Conservation (phyloP, 2,329 filamentous ascomycete species). For the Elsinoe australis region DNA sequence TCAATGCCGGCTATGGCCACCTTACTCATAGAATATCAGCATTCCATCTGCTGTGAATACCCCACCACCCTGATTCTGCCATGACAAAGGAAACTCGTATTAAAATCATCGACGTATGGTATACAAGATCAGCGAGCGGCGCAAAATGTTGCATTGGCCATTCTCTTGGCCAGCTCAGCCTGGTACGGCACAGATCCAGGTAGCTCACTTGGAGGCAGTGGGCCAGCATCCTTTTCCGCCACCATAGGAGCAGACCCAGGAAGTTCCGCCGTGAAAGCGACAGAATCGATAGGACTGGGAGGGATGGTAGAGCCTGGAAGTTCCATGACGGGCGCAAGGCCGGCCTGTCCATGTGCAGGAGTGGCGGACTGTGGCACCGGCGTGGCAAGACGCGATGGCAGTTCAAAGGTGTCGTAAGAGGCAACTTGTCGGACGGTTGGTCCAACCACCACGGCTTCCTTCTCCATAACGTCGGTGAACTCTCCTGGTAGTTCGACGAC, state of each 20-base stretch:
- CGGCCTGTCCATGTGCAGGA: slow-evolving; percentile 4
- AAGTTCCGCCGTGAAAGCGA: slow-evolving; percentile 8
- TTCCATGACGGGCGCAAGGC: slow-evolving; percentile 15
- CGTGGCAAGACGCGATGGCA: slow-evolving; percentile 6
- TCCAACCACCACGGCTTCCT: slow-evolving; percentile 14
- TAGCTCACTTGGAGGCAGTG: slow-evolving; percentile 6
- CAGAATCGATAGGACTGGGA: slow-evolving; percentile 6
- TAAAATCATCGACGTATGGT: neutral
- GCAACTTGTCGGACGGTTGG: slow-evolving; percentile 10
- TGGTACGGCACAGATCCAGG: slow-evolving; percentile 9
- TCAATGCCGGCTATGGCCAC: too few species aligned
- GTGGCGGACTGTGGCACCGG: slow-evolving; percentile 4
- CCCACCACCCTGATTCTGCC: neutral
- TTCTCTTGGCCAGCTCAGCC: slow-evolving; percentile 3
- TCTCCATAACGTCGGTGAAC: slow-evolving; percentile 15
- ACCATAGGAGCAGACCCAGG: slow-evolving; percentile 3
- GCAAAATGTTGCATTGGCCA: slow-evolving; percentile 11
- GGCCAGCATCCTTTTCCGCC: slow-evolving; percentile 15
- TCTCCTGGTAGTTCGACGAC: slow-evolving; percentile 13
- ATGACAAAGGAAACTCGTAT: slow-evolving; percentile 1
- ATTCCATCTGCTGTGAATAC: too few species aligned
- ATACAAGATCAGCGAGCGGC: neutral
- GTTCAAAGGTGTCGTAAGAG: slow-evolving; percentile 12
- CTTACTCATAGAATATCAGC: too few species aligned
- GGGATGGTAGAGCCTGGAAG: slow-evolving; percentile 16